A percentile compares a stretch with the other conserved stretches of the same genome.
Conservation (phyloP, 169 alveolate species). For the Plasmodium fragile region DNA sequence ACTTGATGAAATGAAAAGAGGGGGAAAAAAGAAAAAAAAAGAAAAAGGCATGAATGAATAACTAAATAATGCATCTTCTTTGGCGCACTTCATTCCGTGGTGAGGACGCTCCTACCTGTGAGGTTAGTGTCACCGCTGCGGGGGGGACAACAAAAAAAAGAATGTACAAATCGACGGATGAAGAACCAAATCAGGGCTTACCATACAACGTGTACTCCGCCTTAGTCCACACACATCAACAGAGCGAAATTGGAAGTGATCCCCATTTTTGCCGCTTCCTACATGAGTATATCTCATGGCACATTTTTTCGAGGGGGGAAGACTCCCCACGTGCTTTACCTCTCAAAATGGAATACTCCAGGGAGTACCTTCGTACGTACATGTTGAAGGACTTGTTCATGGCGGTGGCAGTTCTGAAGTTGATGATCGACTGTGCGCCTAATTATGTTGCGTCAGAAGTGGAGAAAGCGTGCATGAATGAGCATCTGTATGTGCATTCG, state of each 20-base stretch:
- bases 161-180: background rate
- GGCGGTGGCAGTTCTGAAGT: slow-evolving; percentile 69
- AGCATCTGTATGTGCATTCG: background rate
- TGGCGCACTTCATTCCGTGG: background rate
- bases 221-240: background rate
- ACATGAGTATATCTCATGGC: background rate
- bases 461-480: background rate
- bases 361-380: slow-evolving; percentile 49
- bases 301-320: background rate
- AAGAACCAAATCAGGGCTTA: background rate
- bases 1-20: slow-evolving; percentile 11
- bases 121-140: slow-evolving; percentile 48
- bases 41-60: background rate
- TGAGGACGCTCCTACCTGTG: slow-evolving; percentile 25
- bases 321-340: slow-evolving; percentile 29
- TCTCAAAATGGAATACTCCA: slow-evolving; percentile 63
- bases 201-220: background rate
- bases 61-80: background rate
- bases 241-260: background rate
- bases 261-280: background rate
- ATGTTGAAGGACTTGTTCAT: slow-evolving; percentile 62
- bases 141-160: background rate
- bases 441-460: background rate
- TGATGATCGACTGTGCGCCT: slow-evolving; percentile 69
- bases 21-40: background rate